Evolutionary conservation across 495 filamentous ascomycete genomes (phyloP), one percentile per base, ranked within the genome.

Genomic region (Parachaetomium inaequale): DNA sequence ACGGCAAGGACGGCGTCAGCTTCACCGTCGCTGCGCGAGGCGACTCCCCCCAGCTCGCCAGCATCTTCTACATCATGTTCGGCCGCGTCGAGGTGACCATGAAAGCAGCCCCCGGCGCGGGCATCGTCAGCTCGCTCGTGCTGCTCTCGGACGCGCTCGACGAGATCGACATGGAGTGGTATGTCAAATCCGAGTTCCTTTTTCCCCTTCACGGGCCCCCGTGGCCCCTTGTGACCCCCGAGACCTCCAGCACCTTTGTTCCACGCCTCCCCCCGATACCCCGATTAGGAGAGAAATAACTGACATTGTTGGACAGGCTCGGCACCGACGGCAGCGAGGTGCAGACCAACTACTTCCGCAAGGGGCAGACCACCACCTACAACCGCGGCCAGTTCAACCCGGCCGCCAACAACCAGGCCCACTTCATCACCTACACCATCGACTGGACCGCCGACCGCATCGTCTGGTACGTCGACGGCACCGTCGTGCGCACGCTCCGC

Each of bases 111-210:
- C 81, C 84, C 7, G 90, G 90, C 4, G 70, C 70, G 7, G 90
- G 90, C 54, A 85, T 96, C 56, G 85, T 98, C 51, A 92, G 87
- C 75, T 92, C 87, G 55, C 80, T 94, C 28, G 90, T 97, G 14
- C 76, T 98, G 59, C 85, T 94, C 73, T 96, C 93, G 11, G 93
- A 96, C 73, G 84, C 87, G 63, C 84, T 96, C 14, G 94, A 98
- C 74, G 94, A 98, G 75, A 91, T 98, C 68, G 94, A 97, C 73
- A 91, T 91, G 82, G 88, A 92, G 70, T 92, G 88, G n/a, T n/a
- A n/a, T n/a, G n/a, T n/a, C n/a, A n/a, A n/a, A n/a, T n/a, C n/a
- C n/a, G n/a, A n/a, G n/a, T n/a, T n/a, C n/a, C n/a, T n/a, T n/a
- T n/a, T n/a, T n/a, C n/a, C n/a, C n/a, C n/a, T n/a, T n/a, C n/a